phyloP scores from a whole-genome alignment of 805 yeast species.

The Pichia californica region DNA sequence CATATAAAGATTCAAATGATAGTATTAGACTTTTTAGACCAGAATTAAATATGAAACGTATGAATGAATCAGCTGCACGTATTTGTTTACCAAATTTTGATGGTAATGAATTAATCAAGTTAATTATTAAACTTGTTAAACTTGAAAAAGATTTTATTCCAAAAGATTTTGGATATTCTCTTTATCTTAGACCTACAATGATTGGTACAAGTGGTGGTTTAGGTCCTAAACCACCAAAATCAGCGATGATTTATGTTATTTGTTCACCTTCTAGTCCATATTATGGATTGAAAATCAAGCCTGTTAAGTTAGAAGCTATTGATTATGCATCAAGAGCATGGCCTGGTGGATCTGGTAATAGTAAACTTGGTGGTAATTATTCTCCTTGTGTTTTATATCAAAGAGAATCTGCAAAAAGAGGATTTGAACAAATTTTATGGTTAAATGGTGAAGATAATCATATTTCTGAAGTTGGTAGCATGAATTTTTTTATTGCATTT shows the following conservation, averaged over 20 bases:
- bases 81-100: slow-evolving; percentile 87
- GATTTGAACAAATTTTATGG: slow-evolving; percentile 96
- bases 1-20: slow-evolving; percentile 63
- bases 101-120: slow-evolving; percentile 64
- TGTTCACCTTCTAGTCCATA: slow-evolving; percentile 97
- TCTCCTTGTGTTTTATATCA: slow-evolving; percentile 95
- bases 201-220: slow-evolving; percentile 87
- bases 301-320: slow-evolving; percentile 90
- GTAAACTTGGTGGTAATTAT: slow-evolving; percentile 94
- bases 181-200: slow-evolving; percentile 90
- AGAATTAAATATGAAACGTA: slow-evolving; percentile 84
- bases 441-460: slow-evolving; percentile 82
- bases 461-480: slow-evolving; percentile 95
- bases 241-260: slow-evolving; percentile 78
- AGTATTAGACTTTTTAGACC: slow-evolving; percentile 82
- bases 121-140: slow-evolving; percentile 68
- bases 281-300: slow-evolving; percentile 91
- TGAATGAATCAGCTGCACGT: slow-evolving; percentile 84
- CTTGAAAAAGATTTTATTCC: slow-evolving; percentile 80
- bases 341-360: slow-evolving; percentile 99
- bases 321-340: slow-evolving; percentile 96
- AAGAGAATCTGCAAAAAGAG: slow-evolving; percentile 81
- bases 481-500: slow-evolving; percentile 90
- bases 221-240: slow-evolving; percentile 80
- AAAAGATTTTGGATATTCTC: slow-evolving; percentile 77